Evolutionary conservation across 495 filamentous ascomycete genomes (phyloP).

Genomic region (Penicillium cinerascens): DNA sequence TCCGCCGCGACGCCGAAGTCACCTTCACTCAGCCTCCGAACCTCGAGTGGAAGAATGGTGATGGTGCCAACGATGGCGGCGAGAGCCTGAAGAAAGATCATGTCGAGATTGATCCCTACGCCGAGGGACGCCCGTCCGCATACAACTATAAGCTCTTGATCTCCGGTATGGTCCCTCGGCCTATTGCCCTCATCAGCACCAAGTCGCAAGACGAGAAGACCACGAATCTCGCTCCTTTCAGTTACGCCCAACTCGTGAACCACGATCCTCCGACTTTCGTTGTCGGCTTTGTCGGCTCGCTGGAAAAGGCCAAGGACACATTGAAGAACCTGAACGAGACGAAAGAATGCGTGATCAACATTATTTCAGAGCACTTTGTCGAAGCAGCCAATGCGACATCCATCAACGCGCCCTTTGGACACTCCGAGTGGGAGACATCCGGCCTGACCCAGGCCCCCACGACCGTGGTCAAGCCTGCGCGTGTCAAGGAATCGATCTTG

Average conservation of each 20-base stretch:
- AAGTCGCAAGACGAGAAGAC: conserved; percentile 53
- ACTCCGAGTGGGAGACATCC: conserved; percentile 75
- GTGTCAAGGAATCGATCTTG: conserved; percentile 80
- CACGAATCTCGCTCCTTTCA: conserved; percentile 83
- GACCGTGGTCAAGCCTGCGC: conserved; percentile 61
- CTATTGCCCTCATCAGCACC: conserved; percentile 65
- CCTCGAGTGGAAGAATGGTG: conserved; percentile 74
- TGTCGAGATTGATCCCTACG: conserved; percentile 79
- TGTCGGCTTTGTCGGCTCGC: conserved; percentile 60
- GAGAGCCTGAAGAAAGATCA: conserved; percentile 57
- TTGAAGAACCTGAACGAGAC: conserved; percentile 68
- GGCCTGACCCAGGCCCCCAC: conserved; percentile 72
- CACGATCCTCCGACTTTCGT: conserved; percentile 89
- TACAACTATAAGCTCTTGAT: conserved; percentile 95
- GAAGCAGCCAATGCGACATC: conserved; percentile 82
- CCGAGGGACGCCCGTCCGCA: conserved; percentile 57
- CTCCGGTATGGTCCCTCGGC: conserved; percentile 78
- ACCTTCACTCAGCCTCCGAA: conserved; percentile 66
- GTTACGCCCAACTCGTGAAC: conserved; percentile 76
- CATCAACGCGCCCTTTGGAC: conserved; percentile 74
- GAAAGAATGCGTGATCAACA: conserved; percentile 76
- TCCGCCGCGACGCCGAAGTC: conserved; percentile 48
- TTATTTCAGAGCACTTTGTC: conserved; percentile 78
- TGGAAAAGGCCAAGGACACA: conserved; percentile 68
- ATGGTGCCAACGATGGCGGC: conserved; percentile 64